Percentiles rank a stretch among this genome's conserved stretches.
Evolutionary conservation across 257 asterid species (phyloP).

Genomic region (Cynanchum wilfordii): DNA sequence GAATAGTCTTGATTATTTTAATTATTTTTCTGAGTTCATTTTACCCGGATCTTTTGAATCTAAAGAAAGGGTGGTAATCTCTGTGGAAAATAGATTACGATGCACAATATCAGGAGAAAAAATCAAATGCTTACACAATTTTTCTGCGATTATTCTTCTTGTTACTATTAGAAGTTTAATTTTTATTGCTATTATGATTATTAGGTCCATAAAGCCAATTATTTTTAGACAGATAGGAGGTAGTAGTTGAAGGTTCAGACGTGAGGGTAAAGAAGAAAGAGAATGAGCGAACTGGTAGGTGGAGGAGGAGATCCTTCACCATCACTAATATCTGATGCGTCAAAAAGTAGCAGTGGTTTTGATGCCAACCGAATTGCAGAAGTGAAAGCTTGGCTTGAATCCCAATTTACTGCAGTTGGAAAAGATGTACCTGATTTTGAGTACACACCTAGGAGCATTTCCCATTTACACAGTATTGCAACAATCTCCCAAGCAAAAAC

Average conservation of each 20-base stretch:
- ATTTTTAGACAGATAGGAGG: neutral
- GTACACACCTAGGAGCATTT: conserved; percentile 80
- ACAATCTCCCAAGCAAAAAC: conserved; percentile 85
- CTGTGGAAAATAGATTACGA: neutral
- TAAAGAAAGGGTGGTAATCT: neutral
- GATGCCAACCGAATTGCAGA: conserved; percentile 80
- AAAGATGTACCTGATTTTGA: conserved; percentile 91
- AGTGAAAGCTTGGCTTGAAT: conserved; percentile 80
- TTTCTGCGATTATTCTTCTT: too few species aligned
- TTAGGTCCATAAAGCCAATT: neutral
- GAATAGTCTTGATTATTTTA: neutral
- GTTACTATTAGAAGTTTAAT: too few species aligned
- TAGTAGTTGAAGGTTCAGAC: conserved; percentile 13
- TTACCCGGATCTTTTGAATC: neutral
- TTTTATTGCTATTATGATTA: neutral
- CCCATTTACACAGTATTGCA: conserved; percentile 67
- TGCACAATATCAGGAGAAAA: neutral
- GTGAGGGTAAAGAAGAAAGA: conserved; percentile 20
- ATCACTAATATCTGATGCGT: conserved; percentile 48
- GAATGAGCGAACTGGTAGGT: conserved; percentile 58
- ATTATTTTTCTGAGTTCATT: neutral
- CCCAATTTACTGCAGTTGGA: conserved; percentile 80
- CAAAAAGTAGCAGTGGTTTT: conserved; percentile 48
- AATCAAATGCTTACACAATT: neutral
- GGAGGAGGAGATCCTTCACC: conserved; percentile 55